Base-by-base conservation (phyloP, 164 flowering plant genomes). In the Tetrastigma voinierianum region DNA sequence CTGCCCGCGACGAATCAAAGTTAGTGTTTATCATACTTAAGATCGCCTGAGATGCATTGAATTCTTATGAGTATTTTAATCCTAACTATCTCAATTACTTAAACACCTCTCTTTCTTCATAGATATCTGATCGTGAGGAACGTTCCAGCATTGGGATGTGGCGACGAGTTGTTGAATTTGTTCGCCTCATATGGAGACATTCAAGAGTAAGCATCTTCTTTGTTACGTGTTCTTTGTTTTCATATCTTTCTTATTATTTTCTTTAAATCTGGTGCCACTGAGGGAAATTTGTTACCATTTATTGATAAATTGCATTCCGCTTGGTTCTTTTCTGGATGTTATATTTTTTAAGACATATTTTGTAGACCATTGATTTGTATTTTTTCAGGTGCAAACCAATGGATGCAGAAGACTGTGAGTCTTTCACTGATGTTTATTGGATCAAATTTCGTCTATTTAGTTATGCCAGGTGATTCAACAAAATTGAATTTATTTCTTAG, bases 1-100 rank as follows among this genome's bases (percentile, higher is more conserved):
- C 98, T 0, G 97, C 92, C 62, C 89, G 97, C 72, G 97, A 95
- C 59, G 98, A 95, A 78, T 95, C 98, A 19, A 89, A 87, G 98
- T 88, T 32, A 32, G 40, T 32, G 40, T 32, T 4, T 7, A 32
- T 32, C 40, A 32, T 32, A 32, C 6, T 32, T 32, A 4, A 32
- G 40, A 32, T 7, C n/a, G n/a, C 40, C 0, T 32, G 40, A 32
- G 40, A 32, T 32, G 40, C 16, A 21, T 55, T 4, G 58, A 12
- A n/a, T 49, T 6, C 9, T 49, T 67, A 40, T 13, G 19, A 17
- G 21, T 15, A 25, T 52, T 52, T 12, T 10, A 45, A 56, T 19
- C 46, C 47, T 58, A 47, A 21, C 21, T 19, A 18, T 40, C n/a
- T 51, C 45, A 25, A 5, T 52, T 55, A 24, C 9, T 11, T 18